phyloP scores from a whole-genome alignment of 1,139 yeast genomes.

The Saccharomyces hybrid region DNA sequence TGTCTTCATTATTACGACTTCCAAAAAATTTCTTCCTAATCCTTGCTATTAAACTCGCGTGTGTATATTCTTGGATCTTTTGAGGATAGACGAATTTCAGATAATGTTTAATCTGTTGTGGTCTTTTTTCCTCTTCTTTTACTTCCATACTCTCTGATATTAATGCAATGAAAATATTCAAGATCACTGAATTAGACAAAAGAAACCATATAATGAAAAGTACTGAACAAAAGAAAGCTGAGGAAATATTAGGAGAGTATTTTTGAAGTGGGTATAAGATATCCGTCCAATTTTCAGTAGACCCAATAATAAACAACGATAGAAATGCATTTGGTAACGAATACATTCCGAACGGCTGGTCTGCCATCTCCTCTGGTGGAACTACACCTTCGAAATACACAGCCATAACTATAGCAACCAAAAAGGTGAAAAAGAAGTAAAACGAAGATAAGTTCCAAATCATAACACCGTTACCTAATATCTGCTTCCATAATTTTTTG shows the following conservation, averaged over 20 bases:
- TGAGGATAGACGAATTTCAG: constrained; percentile 45
- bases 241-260: constrained; percentile 42
- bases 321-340: constrained; percentile 69
- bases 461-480: constrained; percentile 58
- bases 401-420: constrained; percentile 60
- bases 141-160: constrained; percentile 78
- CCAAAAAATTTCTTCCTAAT: constrained; percentile 27
- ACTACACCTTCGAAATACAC: constrained; percentile 70
- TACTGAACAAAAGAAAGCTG: constrained; percentile 53
- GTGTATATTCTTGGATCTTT: constrained; percentile 31
- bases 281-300: constrained; percentile 90
- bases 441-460: constrained; percentile 33
- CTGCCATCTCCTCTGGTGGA: constrained; percentile 39
- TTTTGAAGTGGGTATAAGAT: constrained; percentile 54
- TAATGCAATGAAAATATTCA: constrained; percentile 89
- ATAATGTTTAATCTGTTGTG: constrained; percentile 68
- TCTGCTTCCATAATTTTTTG: constrained; percentile 61
- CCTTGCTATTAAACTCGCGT: constrained; percentile 29
- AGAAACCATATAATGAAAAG: constrained; percentile 76
- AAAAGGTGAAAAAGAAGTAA: constrained; percentile 49
- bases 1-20: constrained; percentile 14
- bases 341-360: constrained; percentile 55
- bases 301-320: constrained; percentile 70
- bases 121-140: constrained; percentile 63
- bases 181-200: constrained; percentile 67